These are phyloP conservation scores for Xylariaceae sp. DNA, from an alignment of 2,329 filamentous ascomycete genomes.

Conservation along the genomic window DNA sequence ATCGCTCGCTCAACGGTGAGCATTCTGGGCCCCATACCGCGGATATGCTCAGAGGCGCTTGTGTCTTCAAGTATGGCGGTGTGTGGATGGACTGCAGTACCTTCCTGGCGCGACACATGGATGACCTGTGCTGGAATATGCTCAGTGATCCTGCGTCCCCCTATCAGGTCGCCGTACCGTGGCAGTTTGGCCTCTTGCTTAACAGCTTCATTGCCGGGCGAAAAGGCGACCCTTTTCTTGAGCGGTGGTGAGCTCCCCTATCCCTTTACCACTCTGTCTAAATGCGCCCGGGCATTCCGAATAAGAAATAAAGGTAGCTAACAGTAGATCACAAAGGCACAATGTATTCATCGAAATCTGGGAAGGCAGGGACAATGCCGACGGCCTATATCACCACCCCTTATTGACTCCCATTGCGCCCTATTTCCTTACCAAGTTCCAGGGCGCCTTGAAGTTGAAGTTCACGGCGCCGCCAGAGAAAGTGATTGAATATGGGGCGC, in stretches of 20 bases:
- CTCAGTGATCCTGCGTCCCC: conserved; percentile 34
- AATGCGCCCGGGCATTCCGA: too few species aligned
- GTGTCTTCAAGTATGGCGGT: conserved; percentile 38
- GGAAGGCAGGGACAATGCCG: conserved; percentile 25
- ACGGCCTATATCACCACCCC: conserved; percentile 27
- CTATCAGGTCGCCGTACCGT: conserved; percentile 29
- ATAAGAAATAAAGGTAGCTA: not conserved
- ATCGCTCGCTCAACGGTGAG: conserved; percentile 40
- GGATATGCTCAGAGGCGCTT: conserved; percentile 42
- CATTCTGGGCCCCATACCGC: conserved; percentile 40
- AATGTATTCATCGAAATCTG: conserved; percentile 33
- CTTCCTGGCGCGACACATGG: conserved; percentile 36
- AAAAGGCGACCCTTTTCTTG: conserved; percentile 40
- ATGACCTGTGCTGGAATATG: conserved; percentile 38
- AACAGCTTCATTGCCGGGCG: conserved; percentile 40
- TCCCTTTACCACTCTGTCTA: too few species aligned
- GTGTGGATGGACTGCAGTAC: conserved; percentile 41
- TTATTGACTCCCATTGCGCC: conserved; percentile 28
- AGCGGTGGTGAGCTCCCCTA: conserved; percentile 24
- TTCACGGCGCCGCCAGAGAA: conserved; percentile 22
- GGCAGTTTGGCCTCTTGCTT: conserved; percentile 27
- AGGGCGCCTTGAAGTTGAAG: conserved; percentile 32
- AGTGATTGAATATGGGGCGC: conserved; percentile 38
- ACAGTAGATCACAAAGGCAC: conserved; percentile 29
- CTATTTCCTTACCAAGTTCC: conserved; percentile 23